Evolutionary conservation across 306 rosid genomes (phyloP), one percentile per base, ranked within the genome.

Genomic region (Carpinus viminea): DNA sequence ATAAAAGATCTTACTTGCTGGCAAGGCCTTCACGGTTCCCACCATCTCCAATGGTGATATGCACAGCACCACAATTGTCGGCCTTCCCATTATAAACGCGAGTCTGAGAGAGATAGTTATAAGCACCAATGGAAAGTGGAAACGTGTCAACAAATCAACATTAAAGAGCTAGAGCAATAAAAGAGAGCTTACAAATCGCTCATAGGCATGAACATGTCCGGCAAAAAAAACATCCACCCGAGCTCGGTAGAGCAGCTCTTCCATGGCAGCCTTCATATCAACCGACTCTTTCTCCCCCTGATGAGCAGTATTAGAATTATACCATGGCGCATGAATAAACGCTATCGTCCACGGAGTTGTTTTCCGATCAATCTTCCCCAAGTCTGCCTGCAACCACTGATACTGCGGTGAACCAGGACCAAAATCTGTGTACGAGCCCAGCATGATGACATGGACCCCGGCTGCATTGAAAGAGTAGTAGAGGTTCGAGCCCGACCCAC

Each of bases 1-100:
- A 41, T 34, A 20, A 48, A 20, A 21, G 24, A 73, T 75, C 75
- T 85, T 87, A 94, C 97, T 78, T 43, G 55, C 51, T 69, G 2
- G 96, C 93, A 41, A 92, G 93, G 55, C 98, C 98, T 88, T 95
- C 98, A 20, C 90, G 89, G 84, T 95, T 95, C 21, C 99, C 99
- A n/a, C 99, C 99, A 79, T 95, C 99, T 4, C 98, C 98, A 57
- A 93, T 90, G 17, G 89, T 93, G 70, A 95, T 90, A 83, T 91
- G 43, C 13, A 92, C 85, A 0, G 98, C 87, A 78, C 86, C 98
- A 74, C 98, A 95, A 6, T 87, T 77, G 68, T 92, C 82, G 15
- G 81, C 74, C 72, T 78, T 78, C 52, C 87, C 98, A 46, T 91
- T 78, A 68, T 90, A 86, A 38, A 95, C 97, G 2, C 90, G 91